These are phyloP conservation scores for Trichoderma harzianum DNA, from an alignment of 2,329 filamentous ascomycete species.

Conservation along the genomic window DNA sequence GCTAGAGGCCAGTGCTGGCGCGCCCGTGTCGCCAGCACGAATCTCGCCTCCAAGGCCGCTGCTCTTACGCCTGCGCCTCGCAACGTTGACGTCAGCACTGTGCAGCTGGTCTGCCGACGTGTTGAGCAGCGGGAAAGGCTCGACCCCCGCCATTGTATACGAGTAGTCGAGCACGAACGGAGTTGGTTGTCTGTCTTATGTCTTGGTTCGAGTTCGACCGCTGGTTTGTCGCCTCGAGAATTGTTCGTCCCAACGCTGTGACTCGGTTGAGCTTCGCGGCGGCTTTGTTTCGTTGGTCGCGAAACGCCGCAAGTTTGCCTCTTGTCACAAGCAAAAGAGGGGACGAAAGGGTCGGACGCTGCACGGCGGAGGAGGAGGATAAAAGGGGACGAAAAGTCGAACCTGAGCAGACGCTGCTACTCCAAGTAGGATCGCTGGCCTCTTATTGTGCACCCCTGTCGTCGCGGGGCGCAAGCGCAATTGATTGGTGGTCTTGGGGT, in stretches of 20 bases:
- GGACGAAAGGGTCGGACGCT: neutral
- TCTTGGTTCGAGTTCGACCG: neutral
- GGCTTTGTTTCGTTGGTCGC: neutral
- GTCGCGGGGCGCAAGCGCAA: slow-evolving; percentile 14
- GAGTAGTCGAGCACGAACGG: neutral
- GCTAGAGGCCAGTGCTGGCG: slow-evolving; percentile 52
- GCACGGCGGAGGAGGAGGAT: neutral
- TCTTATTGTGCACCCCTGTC: neutral
- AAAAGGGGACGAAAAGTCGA: neutral
- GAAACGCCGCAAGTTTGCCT: neutral
- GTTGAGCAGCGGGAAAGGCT: slow-evolving; percentile 56
- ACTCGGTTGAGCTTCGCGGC: neutral
- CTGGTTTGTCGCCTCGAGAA: neutral
- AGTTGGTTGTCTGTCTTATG: neutral
- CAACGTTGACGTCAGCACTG: slow-evolving; percentile 36
- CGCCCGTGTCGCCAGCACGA: slow-evolving; percentile 53
- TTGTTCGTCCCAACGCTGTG: neutral
- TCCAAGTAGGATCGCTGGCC: slow-evolving; percentile 14
- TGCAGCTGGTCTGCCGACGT: slow-evolving; percentile 49
- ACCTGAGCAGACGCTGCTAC: neutral
- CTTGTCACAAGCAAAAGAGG: neutral
- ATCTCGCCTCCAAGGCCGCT: slow-evolving; percentile 53
- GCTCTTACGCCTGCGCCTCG: slow-evolving; percentile 53
- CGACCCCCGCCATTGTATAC: slow-evolving; percentile 43
- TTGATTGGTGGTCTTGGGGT: slow-evolving; percentile 8